These are phyloP conservation scores for Paecilomyces fulvus DNA, from an alignment of 2,329 filamentous ascomycete species.

Conservation along the genomic window DNA sequence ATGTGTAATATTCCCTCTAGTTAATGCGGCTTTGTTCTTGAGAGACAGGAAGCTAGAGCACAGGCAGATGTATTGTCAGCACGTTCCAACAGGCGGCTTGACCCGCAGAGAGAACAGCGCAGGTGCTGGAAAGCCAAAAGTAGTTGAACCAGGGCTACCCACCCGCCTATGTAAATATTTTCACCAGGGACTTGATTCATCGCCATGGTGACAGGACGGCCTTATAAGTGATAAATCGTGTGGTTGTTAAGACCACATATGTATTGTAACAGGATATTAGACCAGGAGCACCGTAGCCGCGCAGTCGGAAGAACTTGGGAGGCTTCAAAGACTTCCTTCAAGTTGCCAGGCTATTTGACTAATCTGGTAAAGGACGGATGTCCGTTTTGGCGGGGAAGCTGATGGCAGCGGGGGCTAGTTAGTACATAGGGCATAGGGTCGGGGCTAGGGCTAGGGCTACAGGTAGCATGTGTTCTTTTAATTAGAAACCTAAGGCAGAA, in stretches of 20 bases:
- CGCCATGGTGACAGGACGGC: slow-evolving; percentile 19
- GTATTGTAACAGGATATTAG: neutral
- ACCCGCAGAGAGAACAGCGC: neutral
- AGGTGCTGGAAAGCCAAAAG: neutral
- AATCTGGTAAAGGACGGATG: neutral
- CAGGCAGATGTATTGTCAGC: slow-evolving; percentile 1
- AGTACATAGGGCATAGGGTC: slow-evolving; percentile 1
- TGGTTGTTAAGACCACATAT: neutral
- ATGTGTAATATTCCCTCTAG: slow-evolving; percentile 73
- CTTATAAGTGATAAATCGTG: neutral
- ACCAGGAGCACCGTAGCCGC: neutral
- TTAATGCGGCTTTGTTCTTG: slow-evolving; percentile 60
- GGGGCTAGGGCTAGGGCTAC: slow-evolving; percentile 3
- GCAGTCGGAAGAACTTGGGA: neutral
- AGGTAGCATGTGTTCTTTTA: neutral
- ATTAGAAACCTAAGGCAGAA: slow-evolving; percentile 1
- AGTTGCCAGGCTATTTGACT: neutral
- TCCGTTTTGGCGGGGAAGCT: neutral
- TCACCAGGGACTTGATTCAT: slow-evolving; percentile 61
- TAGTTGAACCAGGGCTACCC: slow-evolving; percentile 17
- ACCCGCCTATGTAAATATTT: slow-evolving; percentile 75
- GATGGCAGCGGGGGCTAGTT: neutral
- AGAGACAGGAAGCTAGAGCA: slow-evolving; percentile 65
- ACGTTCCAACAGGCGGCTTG: slow-evolving; percentile 1
- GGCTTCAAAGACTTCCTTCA: neutral